phyloP scores from a whole-genome alignment of 352 stramenopile genomes.

The Blastocystis sp. region DNA sequence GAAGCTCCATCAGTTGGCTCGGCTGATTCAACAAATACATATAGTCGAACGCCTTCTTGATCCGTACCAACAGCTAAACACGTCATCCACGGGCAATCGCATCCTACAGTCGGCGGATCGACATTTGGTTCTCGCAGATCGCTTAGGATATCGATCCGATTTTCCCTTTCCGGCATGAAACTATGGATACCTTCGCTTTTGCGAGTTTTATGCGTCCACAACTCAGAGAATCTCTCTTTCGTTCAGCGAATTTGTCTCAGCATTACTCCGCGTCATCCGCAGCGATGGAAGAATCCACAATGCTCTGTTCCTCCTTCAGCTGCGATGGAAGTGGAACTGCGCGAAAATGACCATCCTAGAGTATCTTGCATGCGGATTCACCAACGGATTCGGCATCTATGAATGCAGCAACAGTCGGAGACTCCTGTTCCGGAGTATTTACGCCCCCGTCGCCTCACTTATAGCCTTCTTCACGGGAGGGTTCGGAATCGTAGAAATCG shows the following conservation, averaged over 20 bases:
- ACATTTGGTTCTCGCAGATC: conserved; percentile 29
- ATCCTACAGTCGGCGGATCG: background rate
- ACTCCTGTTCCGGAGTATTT: conserved; percentile 1
- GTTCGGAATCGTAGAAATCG: conserved; percentile 11
- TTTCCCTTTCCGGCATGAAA: background rate
- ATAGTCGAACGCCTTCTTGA: conserved; percentile 5
- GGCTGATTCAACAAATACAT: conserved; percentile 11
- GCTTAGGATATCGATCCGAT: background rate
- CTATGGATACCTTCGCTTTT: no score
- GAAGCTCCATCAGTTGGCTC: background rate
- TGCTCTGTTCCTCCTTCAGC: conserved; percentile 31
- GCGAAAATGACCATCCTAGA: no score
- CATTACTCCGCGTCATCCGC: no score
- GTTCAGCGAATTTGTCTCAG: background rate
- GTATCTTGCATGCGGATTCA: conserved; percentile 45
- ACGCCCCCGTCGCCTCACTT: background rate
- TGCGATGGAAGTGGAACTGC: background rate
- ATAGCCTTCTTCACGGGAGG: conserved; percentile 28
- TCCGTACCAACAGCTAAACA: conserved; percentile 10
- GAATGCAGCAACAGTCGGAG: background rate
- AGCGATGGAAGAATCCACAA: background rate
- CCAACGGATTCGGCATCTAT: conserved; percentile 28
- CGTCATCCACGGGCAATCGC: background rate
- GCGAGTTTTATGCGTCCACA: no score
- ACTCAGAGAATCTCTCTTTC: background rate